Evolutionary conservation across 805 yeast species (phyloP), one percentile per base, ranked within the genome.

Genomic region (Nakazawaea anatomiae): DNA sequence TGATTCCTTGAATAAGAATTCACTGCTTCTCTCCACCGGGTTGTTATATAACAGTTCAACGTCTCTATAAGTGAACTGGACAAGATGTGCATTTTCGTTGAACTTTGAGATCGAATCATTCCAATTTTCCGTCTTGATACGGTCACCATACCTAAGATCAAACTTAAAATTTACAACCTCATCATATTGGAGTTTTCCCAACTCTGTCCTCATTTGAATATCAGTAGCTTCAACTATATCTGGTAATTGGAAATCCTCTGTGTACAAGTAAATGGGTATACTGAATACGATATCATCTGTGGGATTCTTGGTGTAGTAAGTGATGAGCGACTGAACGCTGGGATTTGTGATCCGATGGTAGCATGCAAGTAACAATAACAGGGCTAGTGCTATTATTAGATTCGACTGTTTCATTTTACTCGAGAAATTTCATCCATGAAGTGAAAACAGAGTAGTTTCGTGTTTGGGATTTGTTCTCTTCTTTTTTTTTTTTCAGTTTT

Each of bases 161-260:
- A 65, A 46, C 32, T 57, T 52, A 46, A 55, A 57, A 31, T 56
- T 51, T 10, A 55, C 50, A 3, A 56, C 47, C 0, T 55, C 39
- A 7, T 64, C 66, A 4, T 52, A 43, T 14, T 39, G 44, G 11
- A 39, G 4, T 3, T 49, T 34, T n/a, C 63, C 58, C 41, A 82
- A 52, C 43, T 76, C 65, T 12, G 69, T 66, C 52, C 75, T 70
- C 1, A 79, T 58, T 56, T 80, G 79, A 10, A 71, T 58, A 52
- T 77, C 76, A 1, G 76, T 60, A 1, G 86, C 89, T 42, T 72
- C 72, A 1, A 75, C 77, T 18, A 89, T 60, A 62, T 89, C 96
- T 0, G 92, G 91, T 57, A 83, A 82, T 14, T 67, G 64, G 55
- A 81, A 73, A 1, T 77, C 78, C 9, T 73, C 72, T 1, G 65